Evolutionary conservation across 2,329 filamentous ascomycete genomes (phyloP), one percentile per base, ranked within the genome.

Genomic region (Colletotrichum euphorbiae): DNA sequence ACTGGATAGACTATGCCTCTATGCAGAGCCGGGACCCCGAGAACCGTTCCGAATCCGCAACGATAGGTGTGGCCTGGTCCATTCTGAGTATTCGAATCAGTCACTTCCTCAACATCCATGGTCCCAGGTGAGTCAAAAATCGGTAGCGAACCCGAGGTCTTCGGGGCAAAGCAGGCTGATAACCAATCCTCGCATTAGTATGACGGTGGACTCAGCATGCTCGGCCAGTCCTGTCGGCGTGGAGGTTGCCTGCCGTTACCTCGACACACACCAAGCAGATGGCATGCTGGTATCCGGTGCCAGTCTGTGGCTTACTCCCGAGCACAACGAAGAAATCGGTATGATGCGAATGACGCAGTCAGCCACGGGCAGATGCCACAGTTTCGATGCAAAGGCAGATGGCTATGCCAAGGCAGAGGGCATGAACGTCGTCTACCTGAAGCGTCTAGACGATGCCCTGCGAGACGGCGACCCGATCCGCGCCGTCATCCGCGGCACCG

Each of bases 191-290:
- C 45, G 19, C 8, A 28, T 13, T 6, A 86, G 84, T 71, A 80
- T 88, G 74, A 87, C 85, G 0, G 75, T 89, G 9, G 86, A 89
- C 61, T 89, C 87, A 0, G 87, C 85, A 17, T 90, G 87, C 74
- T 88, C 85, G n/a, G 83, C 81, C 7, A 85, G 83, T 56, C 77
- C 89, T n/a, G 82, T 87, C 3, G 82, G 83, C 0, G 78, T 89
- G 2, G 83, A 89, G 69, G 74, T 85, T 45, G 87, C 84, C 4
- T 73, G 74, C 13, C 75, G 75, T 15, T 71, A 61, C 8, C 65
- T 81, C 1, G 24, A 57, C 8, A 38, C 24, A 4, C 7, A 19
- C 17, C 62, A 69, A 43, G 67, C 62, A n/a, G 62, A 69, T 13
- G 67, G 54, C 12, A 59, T 62, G 56, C 17, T 69, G 15, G 62